Evolutionary conservation across 2,329 filamentous ascomycete species (phyloP).

Genomic region (Penicillium sp.): DNA sequence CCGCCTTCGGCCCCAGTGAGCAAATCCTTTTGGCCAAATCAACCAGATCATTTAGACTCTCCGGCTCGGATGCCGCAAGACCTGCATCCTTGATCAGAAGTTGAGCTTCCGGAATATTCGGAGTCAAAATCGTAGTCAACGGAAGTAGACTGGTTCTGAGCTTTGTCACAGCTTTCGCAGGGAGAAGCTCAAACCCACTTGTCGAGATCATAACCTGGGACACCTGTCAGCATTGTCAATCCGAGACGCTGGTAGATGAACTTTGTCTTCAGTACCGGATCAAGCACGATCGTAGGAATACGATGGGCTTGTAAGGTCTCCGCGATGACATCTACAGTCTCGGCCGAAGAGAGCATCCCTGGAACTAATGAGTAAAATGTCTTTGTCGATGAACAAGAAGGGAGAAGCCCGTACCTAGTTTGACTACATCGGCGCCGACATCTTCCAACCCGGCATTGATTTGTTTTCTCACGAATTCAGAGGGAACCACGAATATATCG

Average conservation of each 20-base stretch:
- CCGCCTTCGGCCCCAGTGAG: slow-evolving; percentile 66
- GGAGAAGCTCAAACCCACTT: slow-evolving; percentile 43
- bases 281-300: slow-evolving; percentile 59
- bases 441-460: slow-evolving; percentile 80
- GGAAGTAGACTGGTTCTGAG: slow-evolving; percentile 39
- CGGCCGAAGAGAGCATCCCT: slow-evolving; percentile 78
- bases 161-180: slow-evolving; percentile 37
- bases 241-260: background rate
- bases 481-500: slow-evolving; percentile 72
- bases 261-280: slow-evolving; percentile 55
- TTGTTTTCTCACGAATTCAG: slow-evolving; percentile 73
- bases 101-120: slow-evolving; percentile 45
- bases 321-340: slow-evolving; percentile 64
- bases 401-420: slow-evolving; percentile 60
- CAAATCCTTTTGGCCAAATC: slow-evolving; percentile 61
- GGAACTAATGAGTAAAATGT: background rate
- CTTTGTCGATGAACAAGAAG: too few species aligned
- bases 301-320: slow-evolving; percentile 55
- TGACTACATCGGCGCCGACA: slow-evolving; percentile 82
- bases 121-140: slow-evolving; percentile 42
- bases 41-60: slow-evolving; percentile 61
- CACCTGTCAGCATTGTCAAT: slow-evolving; percentile 9
- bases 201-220: slow-evolving; percentile 73
- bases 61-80: slow-evolving; percentile 40
- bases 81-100: slow-evolving; percentile 41